Evolutionary conservation across 306 rosid genomes (phyloP), one percentile per base, ranked within the genome.

Genomic region (Corylus avellana): DNA sequence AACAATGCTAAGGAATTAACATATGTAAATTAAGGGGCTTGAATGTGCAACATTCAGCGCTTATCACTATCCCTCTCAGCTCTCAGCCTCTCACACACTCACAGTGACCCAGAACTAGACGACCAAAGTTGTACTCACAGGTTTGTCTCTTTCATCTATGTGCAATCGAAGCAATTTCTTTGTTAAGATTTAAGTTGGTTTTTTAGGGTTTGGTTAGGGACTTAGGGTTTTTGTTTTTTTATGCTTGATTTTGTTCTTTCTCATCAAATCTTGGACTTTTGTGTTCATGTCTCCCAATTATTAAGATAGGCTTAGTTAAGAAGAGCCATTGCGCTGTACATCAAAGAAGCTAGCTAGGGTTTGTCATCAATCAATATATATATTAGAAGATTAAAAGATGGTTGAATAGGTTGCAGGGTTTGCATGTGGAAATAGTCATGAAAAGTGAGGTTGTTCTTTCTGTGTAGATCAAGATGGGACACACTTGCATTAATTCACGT

Each of bases 401-500:
- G 35, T 20, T 8, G 20, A 27, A 55, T 72, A 14, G 10, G 63
- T 29, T 29, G 44, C 20, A 16, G 48, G 61, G 66, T 73, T 78
- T 85, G 53, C 87, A 81, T 85, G 89, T 79, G 73, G 77, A 57
- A 79, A 72, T 49, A 78, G 67, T n/a, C 71, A 47, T 68, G 42
- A 27, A 48, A 68, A 78, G 27, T 58, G 73, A 81, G 77, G 25
- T 79, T 79, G 83, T 88, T 84, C 62, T 74, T 77, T 50, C 78
- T 54, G 89, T 75, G 86, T 70, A 81, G 79, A 84, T 77, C 53
- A 76, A 82, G 80, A 62, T 74, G 82, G 71, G 77, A 79, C 55
- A 84, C 46, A 75, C 59, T 57, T 68, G 76, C 82, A 78, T 70
- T 75, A 72, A 80, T 78, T 82, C 78, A 85, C 88, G 75, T 78